These are phyloP conservation scores for Anisodus acutangulus DNA, from an alignment of 257 asterid species.

Conservation along the genomic window DNA sequence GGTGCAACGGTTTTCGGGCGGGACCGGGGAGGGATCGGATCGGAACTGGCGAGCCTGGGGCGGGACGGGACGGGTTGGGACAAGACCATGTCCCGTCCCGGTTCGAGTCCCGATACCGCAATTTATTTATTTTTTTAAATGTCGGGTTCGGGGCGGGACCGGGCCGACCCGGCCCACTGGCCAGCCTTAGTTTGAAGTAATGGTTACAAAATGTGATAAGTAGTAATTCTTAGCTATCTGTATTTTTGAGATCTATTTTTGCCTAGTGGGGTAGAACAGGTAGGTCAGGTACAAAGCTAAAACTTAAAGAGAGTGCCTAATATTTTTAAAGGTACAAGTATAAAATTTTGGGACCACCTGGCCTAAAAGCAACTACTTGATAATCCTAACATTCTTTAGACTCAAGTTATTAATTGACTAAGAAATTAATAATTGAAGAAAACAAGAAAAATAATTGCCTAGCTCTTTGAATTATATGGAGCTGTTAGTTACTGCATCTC, in stretches of 20 bases:
- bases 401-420: slow-evolving; percentile 1
- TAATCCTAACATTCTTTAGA: background rate
- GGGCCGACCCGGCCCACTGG: too few species aligned
- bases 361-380: background rate
- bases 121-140: too few species aligned
- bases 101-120: too few species aligned
- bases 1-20: too few species aligned
- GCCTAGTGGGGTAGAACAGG: background rate
- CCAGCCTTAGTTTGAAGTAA: background rate
- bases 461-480: background rate
- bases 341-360: background rate
- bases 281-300: background rate
- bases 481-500: background rate
- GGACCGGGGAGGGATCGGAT: too few species aligned
- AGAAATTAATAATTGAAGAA: background rate
- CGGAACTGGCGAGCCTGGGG: too few species aligned
- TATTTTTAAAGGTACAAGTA: background rate
- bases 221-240: background rate
- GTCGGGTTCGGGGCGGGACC: too few species aligned
- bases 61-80: too few species aligned
- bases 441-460: background rate
- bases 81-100: too few species aligned
- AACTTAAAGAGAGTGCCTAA: slow-evolving; percentile 26
- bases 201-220: background rate
- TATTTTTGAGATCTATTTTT: background rate